Conservation (phyloP, 768 basidiomycete species). For the Tubosaeta sp. region DNA sequence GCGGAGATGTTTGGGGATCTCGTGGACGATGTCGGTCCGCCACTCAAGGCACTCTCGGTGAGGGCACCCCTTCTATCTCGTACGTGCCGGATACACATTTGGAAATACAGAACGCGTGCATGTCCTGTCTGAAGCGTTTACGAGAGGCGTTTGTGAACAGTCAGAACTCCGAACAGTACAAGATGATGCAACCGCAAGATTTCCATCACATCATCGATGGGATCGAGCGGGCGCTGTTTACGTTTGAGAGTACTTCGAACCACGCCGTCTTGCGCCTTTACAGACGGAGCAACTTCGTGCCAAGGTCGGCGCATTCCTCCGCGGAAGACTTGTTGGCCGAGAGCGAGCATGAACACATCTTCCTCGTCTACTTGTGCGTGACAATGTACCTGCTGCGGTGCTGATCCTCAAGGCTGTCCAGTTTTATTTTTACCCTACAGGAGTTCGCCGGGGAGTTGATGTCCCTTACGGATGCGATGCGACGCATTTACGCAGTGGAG, state of each 20-base stretch:
- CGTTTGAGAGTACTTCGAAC: slow-evolving; percentile 81
- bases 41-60: slow-evolving; percentile 70
- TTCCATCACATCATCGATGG: slow-evolving; percentile 60
- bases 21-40: slow-evolving; percentile 75
- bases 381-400: background rate
- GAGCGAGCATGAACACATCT: slow-evolving; percentile 76
- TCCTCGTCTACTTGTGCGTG: slow-evolving; percentile 90
- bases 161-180: slow-evolving; percentile 26
- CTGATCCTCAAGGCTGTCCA: slow-evolving; percentile 30
- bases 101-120: slow-evolving; percentile 52
- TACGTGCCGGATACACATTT: background rate
- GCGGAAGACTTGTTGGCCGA: slow-evolving; percentile 36
- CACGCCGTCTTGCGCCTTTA: slow-evolving; percentile 78
- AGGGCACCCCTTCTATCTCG: slow-evolving; percentile 19
- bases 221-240: slow-evolving; percentile 64
- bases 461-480: slow-evolving; percentile 79
- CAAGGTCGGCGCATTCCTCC: slow-evolving; percentile 14
- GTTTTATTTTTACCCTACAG: slow-evolving; percentile 95
- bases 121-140: slow-evolving; percentile 55
- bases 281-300: slow-evolving; percentile 41
- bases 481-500: slow-evolving; percentile 69
- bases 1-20: slow-evolving; percentile 75
- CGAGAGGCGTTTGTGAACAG: slow-evolving; percentile 58
- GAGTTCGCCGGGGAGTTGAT: slow-evolving; percentile 87
- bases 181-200: slow-evolving; percentile 48